phyloP scores from a whole-genome alignment of 2,329 filamentous ascomycete species.

The Penicillium hordei region DNA sequence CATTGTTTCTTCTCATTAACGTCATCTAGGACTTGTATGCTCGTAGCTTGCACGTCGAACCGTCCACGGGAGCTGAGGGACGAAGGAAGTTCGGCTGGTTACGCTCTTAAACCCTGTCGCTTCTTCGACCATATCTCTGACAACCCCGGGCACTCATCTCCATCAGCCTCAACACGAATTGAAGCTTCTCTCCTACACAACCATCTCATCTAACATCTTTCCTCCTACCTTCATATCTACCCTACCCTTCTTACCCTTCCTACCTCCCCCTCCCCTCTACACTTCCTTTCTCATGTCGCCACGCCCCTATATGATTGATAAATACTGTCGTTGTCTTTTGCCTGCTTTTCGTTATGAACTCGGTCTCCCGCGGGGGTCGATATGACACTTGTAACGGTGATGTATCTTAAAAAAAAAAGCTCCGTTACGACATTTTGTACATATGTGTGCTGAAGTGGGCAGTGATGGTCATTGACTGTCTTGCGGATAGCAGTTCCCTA shows the following conservation, averaged over 20 bases:
- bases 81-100: constrained; percentile 48
- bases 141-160: background rate
- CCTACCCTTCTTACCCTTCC: background rate
- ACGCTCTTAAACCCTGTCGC: constrained; percentile 31
- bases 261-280: background rate
- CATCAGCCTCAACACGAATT: background rate
- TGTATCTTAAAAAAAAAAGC: constrained; percentile 9
- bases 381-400: constrained; percentile 18
- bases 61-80: constrained; percentile 41
- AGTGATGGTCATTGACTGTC: background rate
- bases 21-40: constrained; percentile 56
- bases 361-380: constrained; percentile 8
- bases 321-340: constrained; percentile 17
- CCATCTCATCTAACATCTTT: background rate
- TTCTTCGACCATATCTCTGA: background rate
- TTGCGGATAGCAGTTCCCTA: constrained; percentile 8
- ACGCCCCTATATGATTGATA: constrained; percentile 31
- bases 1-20: constrained; percentile 11
- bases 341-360: constrained; percentile 5
- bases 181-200: background rate
- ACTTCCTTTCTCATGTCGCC: constrained; percentile 24
- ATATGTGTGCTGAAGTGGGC: constrained; percentile 7
- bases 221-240: background rate
- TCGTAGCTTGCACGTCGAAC: constrained; percentile 57
- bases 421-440: constrained; percentile 15